Evolutionary conservation across 495 filamentous ascomycete genomes (phyloP).

Genomic region (Daldinia concentrica): DNA sequence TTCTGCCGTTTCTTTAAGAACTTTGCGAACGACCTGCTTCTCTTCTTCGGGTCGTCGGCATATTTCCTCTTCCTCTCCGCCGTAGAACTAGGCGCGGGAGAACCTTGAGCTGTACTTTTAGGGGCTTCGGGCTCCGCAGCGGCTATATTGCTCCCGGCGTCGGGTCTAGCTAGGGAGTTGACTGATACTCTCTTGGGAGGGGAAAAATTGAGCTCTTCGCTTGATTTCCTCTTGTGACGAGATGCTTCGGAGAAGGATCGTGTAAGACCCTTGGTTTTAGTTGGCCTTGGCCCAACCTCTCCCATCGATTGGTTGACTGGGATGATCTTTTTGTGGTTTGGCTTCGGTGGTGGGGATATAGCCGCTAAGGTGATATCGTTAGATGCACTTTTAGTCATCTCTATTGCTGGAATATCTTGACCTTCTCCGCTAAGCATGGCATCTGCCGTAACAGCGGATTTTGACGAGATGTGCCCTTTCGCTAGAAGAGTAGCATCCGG

Average conservation of each 20-base stretch:
- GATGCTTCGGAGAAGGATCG: constrained; percentile 34
- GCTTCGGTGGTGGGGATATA: background rate
- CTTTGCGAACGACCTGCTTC: constrained; percentile 16
- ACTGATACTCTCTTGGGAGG: constrained; percentile 33
- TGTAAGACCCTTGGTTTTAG: constrained; percentile 5
- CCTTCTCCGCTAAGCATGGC: background rate
- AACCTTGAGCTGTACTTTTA: constrained; percentile 3
- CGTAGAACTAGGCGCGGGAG: constrained; percentile 17
- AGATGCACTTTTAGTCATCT: background rate
- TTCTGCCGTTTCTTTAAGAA: constrained; percentile 23
- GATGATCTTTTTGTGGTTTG: background rate
- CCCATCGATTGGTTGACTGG: constrained; percentile 21
- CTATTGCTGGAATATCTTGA: background rate
- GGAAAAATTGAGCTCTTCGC: constrained; percentile 21
- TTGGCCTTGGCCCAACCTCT: constrained; percentile 26
- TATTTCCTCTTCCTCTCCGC: constrained; percentile 8
- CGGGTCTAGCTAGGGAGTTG: constrained; percentile 20
- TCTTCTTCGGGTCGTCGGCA: constrained; percentile 27
- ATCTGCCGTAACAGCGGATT: background rate
- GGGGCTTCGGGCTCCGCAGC: constrained; percentile 9
- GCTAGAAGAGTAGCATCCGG: constrained; percentile 7
- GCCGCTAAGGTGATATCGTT: background rate
- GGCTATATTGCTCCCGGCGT: constrained; percentile 14
- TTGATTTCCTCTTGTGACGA: constrained; percentile 33
- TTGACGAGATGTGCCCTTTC: background rate